Evolutionary conservation across 1,139 yeast genomes (phyloP).

Genomic region (Taphrina betulina): DNA sequence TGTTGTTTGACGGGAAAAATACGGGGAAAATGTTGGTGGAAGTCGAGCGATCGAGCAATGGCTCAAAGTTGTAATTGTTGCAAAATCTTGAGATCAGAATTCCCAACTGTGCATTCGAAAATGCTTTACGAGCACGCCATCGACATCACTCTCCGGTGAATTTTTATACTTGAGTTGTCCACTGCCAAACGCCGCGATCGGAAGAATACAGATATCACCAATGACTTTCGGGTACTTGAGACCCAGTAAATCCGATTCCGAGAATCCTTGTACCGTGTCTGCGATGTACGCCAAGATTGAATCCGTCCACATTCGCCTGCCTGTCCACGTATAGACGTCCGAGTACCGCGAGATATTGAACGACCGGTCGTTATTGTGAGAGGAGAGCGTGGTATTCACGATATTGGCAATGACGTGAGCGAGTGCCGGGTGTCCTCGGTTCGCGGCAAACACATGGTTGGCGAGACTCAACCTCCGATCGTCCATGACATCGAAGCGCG

Average conservation of each 20-base stretch:
- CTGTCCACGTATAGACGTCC: slow-evolving; percentile 90
- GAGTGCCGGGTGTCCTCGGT: slow-evolving; percentile 88
- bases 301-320: slow-evolving; percentile 94
- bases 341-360: slow-evolving; percentile 58
- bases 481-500: slow-evolving; percentile 9
- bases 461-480: slow-evolving; percentile 14
- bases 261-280: slow-evolving; percentile 41
- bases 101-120: background rate
- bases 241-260: slow-evolving; percentile 64
- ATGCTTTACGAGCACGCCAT: slow-evolving; percentile 16
- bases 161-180: slow-evolving; percentile 19
- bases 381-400: slow-evolving; percentile 66
- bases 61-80: background rate
- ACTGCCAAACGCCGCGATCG: slow-evolving; percentile 47
- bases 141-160: slow-evolving; percentile 13
- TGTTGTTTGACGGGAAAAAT: slow-evolving; percentile 34
- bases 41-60: no score
- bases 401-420: slow-evolving; percentile 77
- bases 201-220: slow-evolving; percentile 82
- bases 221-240: slow-evolving; percentile 61
- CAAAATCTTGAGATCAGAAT: no score
- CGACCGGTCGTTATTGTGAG: slow-evolving; percentile 45
- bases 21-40: slow-evolving; percentile 34
- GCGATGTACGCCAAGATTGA: slow-evolving; percentile 59
- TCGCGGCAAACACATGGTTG: slow-evolving; percentile 72